Evolutionary conservation across 140 eudicot species (phyloP), one percentile per base, ranked within the genome.

Genomic region (Eryngium alpinum): DNA sequence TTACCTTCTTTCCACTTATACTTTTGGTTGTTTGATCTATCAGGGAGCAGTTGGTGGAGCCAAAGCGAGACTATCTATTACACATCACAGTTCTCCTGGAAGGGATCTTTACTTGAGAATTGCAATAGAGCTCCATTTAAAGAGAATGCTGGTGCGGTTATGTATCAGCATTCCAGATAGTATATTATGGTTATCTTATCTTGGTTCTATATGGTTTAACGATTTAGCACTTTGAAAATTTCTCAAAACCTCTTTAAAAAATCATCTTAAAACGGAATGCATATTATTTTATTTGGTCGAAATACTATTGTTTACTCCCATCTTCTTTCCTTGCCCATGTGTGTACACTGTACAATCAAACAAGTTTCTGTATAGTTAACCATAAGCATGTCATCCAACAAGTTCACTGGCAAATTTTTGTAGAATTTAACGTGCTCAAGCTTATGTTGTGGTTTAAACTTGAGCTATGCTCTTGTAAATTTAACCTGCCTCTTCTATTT

Each of bases 11-110:
- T 33, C 53, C 21, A 72, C 13, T 70, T 79, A 0, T 27, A 34
- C 38, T 44, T 84, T 87, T 51, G 50, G 77, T 77, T 67, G 43
- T 77, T 82, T 82, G 11, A 77, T 81, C 49, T 73, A 70, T 76
- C 88, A 95, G 97, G 99, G 97, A 82, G 92, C 97, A 84, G 99
- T 97, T 82, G 99, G 99, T 27, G 99, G 99, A 75, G 99, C 99
- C 76, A 97, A 95, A 90, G 99, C 99, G 75, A 86, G 99, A 86
- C 99, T 97, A 24, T 95, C 92, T 67, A 90, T 95, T 79, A 95
- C 99, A 87, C 92, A 91, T 83, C 99, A 95, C 76, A 95, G 92
- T 84, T 92, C 99, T 63, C 97, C 92, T 72, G 99, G 97, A 46
- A 90, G 97, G 82, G 99, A 95, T 91, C 96, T 95, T 74, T 95